Evolutionary conservation across 176 grass and related monocot genomes (phyloP), one percentile per base, ranked within the genome.

Genomic region (Triticum timopheevii): DNA sequence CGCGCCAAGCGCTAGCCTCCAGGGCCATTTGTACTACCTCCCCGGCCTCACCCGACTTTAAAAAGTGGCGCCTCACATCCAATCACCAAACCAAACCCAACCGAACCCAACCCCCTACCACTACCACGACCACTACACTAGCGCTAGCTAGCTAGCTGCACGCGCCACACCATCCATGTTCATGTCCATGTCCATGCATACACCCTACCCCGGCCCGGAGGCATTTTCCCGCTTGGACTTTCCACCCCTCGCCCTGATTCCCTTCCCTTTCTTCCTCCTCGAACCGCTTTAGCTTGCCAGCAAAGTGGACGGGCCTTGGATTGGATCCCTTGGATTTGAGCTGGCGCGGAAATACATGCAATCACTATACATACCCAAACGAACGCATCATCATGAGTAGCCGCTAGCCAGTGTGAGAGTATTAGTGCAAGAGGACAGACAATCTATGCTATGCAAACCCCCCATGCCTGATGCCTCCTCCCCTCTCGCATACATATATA

Each of bases 281-380:
- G 61, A 89, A 86, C 87, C 62, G 79, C 67, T 67, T 28, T 24
- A 49, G 45, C 17, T 58, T 30, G 83, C 74, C 77, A 77, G 36
- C 73, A 86, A 83, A 73, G 56, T 52, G 82, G 31, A 54, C 45
- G 85, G 47, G 82, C 23, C 56, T 70, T 92, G 87, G 68, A 82
- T 93, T 82, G 82, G 76, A 90, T 88, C 82, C 86, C 83, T 86
- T 67, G 84, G 79, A 90, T 85, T 88, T 85, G 86, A 95, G 75
- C 85, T 92, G 91, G 93, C 93, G 92, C 96, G 90, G 85, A 94
- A 92, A 92, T 79, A 84, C 87, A 98, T 90, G 92, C 89, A 69
- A 84, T 91, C 65, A 88, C 69, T 84, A 16, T 75, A 38, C 54
- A 25, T 75, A 38, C 56, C 56, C 56, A 59, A 54, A 54, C 50